A percentile compares a stretch with the other conserved stretches of the same genome.
These are phyloP conservation scores for Schwanniomyces occidentalis DNA, from an alignment of 805 yeast species.

Conservation along the genomic window DNA sequence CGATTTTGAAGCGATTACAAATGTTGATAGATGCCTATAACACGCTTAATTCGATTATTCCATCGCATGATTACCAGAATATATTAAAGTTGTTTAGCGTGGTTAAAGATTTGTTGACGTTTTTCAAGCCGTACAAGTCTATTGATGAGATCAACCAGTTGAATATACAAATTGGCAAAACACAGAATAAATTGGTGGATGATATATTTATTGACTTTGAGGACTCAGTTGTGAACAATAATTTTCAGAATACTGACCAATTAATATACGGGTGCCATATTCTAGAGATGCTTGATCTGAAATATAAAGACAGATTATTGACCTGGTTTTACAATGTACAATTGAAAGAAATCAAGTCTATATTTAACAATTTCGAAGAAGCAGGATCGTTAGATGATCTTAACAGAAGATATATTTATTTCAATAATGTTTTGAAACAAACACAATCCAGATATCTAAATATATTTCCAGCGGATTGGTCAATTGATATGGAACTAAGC, in stretches of 20 bases:
- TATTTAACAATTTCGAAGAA: slow-evolving; percentile 80
- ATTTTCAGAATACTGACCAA: slow-evolving; percentile 25
- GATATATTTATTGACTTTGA: slow-evolving; percentile 77
- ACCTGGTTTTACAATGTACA: slow-evolving; percentile 73
- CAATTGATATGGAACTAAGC: slow-evolving; percentile 61
- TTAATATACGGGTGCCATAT: slow-evolving; percentile 68
- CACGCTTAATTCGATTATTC: slow-evolving; percentile 50
- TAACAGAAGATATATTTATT: slow-evolving; percentile 76
- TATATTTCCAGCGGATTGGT: slow-evolving; percentile 74
- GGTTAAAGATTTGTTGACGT: slow-evolving; percentile 67
- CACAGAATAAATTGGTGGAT: slow-evolving; percentile 62
- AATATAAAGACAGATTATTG: slow-evolving; percentile 57
- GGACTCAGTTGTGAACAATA: slow-evolving; percentile 31
- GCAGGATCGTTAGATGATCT: slow-evolving; percentile 93
- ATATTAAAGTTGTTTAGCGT: slow-evolving; percentile 65
- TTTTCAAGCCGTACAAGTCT: slow-evolving; percentile 78
- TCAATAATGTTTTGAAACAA: slow-evolving; percentile 64
- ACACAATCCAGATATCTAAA: slow-evolving; percentile 52
- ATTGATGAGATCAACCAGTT: slow-evolving; percentile 75
- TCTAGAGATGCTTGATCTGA: slow-evolving; percentile 61
- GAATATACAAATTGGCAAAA: slow-evolving; percentile 55
- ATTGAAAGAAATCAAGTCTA: slow-evolving; percentile 69
- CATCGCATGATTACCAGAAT: slow-evolving; percentile 51
- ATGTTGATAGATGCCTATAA: slow-evolving; percentile 79
- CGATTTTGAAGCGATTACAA: slow-evolving; percentile 80